These are phyloP conservation scores for Entrophospora sp. DNA, from an alignment of 192 early-diverging fungal species.

Conservation along the genomic window DNA sequence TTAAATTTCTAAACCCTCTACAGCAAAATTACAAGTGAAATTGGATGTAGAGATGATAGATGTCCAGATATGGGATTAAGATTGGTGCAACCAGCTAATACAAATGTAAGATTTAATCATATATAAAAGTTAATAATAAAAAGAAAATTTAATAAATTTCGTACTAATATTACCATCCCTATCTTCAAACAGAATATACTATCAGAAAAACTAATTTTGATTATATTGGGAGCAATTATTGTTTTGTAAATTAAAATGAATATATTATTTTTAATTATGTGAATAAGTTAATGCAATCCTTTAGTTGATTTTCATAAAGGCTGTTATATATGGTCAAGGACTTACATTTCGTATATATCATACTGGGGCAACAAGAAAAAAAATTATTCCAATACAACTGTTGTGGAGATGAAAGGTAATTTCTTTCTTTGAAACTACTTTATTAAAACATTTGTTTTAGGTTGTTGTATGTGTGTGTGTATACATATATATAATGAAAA, in stretches of 20 bases:
- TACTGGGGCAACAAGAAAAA: slow-evolving; percentile 86
- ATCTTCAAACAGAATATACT: slow-evolving; percentile 56
- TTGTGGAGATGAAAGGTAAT: slow-evolving; percentile 35
- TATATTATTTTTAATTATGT: background rate
- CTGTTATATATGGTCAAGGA: slow-evolving; percentile 97
- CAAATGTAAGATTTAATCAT: background rate
- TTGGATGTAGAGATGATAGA: slow-evolving; percentile 34
- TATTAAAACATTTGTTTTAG: too few relatives aligned
- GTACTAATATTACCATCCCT: slow-evolving; percentile 24
- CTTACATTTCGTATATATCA: slow-evolving; percentile 96
- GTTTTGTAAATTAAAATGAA: background rate
- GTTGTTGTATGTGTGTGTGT: too few relatives aligned
- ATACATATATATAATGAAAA: background rate
- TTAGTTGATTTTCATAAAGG: slow-evolving; percentile 95
- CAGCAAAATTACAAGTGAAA: slow-evolving; percentile 17
- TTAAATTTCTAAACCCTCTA: background rate
- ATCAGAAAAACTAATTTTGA: slow-evolving; percentile 85
- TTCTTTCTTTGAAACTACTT: background rate
- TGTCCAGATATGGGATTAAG: slow-evolving; percentile 25
- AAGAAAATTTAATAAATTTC: slow-evolving; percentile 12
- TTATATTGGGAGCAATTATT: slow-evolving; percentile 75
- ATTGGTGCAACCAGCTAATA: slow-evolving; percentile 6
- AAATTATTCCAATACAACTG: slow-evolving; percentile 77
- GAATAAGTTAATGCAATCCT: background rate
- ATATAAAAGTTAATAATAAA: slow-evolving; percentile 12